Percentiles rank a stretch among this genome's conserved stretches.
phyloP scores from a whole-genome alignment of 2,329 filamentous ascomycete species.

The Cladophialophora carrionii region DNA sequence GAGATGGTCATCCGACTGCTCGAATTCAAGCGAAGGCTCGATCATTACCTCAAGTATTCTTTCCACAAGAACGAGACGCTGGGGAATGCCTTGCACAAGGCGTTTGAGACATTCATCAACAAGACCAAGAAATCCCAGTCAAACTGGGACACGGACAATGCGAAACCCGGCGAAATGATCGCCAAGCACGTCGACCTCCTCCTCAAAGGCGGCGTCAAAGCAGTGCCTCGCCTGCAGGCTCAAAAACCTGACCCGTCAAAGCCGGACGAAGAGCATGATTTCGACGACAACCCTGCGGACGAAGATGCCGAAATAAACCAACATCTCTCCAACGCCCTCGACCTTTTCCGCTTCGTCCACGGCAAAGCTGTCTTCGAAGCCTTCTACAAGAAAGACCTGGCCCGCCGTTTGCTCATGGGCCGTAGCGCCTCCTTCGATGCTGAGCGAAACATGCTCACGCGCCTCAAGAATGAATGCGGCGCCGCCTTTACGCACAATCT shows the following conservation, averaged over 20 bases:
- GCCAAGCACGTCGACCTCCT: slow-evolving; percentile 94
- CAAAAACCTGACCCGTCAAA: slow-evolving; percentile 55
- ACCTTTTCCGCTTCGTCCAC: slow-evolving; percentile 94
- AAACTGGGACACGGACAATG: slow-evolving; percentile 79
- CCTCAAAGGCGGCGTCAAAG: slow-evolving; percentile 83
- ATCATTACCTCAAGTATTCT: slow-evolving; percentile 73
- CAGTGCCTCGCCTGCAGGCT: slow-evolving; percentile 70
- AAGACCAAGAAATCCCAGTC: slow-evolving; percentile 72
- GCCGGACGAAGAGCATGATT: slow-evolving; percentile 64
- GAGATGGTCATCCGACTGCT: slow-evolving; percentile 86
- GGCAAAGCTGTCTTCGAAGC: slow-evolving; percentile 98
- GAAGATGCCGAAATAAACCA: slow-evolving; percentile 91
- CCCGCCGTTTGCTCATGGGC: slow-evolving; percentile 84
- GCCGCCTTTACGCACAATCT: slow-evolving; percentile 94
- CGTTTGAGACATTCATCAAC: slow-evolving; percentile 91
- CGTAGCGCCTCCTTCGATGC: slow-evolving; percentile 93
- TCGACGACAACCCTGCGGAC: slow-evolving; percentile 49
- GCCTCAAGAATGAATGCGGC: slow-evolving; percentile 90
- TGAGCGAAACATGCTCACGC: slow-evolving; percentile 90
- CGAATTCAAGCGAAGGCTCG: slow-evolving; percentile 76
- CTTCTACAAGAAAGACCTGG: slow-evolving; percentile 98
- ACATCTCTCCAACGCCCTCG: slow-evolving; percentile 88
- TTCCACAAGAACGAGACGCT: slow-evolving; percentile 79
- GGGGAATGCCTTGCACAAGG: slow-evolving; percentile 75
- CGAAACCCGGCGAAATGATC: slow-evolving; percentile 97